phyloP scores from a whole-genome alignment of 2,329 filamentous ascomycete genomes.

The Neofusicoccum kwambonambiense region DNA sequence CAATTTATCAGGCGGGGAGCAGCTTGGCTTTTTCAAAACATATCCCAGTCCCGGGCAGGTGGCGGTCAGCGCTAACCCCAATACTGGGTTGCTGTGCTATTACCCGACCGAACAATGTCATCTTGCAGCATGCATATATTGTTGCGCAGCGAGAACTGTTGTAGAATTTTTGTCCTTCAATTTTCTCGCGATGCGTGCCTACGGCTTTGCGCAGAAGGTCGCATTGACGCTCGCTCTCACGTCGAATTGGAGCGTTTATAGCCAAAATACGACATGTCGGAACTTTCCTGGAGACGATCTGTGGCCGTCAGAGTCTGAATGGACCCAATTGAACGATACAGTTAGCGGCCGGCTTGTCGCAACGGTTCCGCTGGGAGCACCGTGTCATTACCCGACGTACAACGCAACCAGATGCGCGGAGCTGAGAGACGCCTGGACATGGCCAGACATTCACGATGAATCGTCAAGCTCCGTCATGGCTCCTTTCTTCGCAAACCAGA shows the following conservation, averaged over 20 bases:
- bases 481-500: slow-evolving; percentile 17
- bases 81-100: too few species aligned
- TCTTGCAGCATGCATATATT: too few species aligned
- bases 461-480: slow-evolving; percentile 14
- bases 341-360: slow-evolving; percentile 44
- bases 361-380: slow-evolving; percentile 46
- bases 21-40: too few species aligned
- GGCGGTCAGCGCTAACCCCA: too few species aligned
- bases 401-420: slow-evolving; percentile 25
- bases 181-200: background rate
- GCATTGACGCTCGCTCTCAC: background rate
- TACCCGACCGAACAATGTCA: too few species aligned
- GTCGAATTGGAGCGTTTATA: background rate
- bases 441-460: slow-evolving; percentile 1
- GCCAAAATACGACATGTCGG: slow-evolving; percentile 41
- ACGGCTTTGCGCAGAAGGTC: background rate
- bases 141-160: too few species aligned
- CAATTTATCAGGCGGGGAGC: too few species aligned
- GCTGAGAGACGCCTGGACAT: slow-evolving; percentile 30
- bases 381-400: slow-evolving; percentile 42
- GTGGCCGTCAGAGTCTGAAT: slow-evolving; percentile 51
- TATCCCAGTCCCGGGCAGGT: too few species aligned
- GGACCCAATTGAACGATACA: slow-evolving; percentile 49
- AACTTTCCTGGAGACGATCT: slow-evolving; percentile 44
- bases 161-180: too few species aligned